Base-by-base conservation (phyloP, 2,329 filamentous ascomycete genomes). In the Diaporthe vaccinii region DNA sequence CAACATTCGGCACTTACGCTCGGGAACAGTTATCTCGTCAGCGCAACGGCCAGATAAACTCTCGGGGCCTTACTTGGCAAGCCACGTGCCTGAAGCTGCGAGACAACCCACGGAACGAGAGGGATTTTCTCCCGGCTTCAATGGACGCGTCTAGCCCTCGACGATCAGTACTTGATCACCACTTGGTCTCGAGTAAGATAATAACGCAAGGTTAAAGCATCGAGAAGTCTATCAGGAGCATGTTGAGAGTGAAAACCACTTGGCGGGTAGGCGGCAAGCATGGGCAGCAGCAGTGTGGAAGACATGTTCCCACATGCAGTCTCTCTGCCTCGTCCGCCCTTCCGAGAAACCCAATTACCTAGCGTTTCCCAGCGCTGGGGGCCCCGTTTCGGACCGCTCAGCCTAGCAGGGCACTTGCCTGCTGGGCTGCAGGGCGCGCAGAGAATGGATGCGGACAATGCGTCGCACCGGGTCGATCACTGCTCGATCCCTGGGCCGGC, bases 341-440 rank as follows among this genome's bases (percentile, higher is more conserved):
- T 69, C 65, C 65, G 49, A 51, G 20, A 53, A 69, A 69, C 65
- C 65, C 65, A 69, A 69, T 69, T 55, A 25, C 25, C 31, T 68
- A 68, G 65, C 46, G 65, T 34, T 31, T 69, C 65, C 65, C 65
- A 69, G 65, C 65, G 46, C 65, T 69, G 65, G 65, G 65, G 65
- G 49, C 46, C 65, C 46, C 65, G 65, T 69, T 69, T 69, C 65
- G 65, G 65, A 69, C 65, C 65, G 65, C 65, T 55, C 65, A 31
- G 65, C 65, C 65, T 69, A 69, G 65, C 65, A 69, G 49, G 65
- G 65, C 65, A 55, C 49, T 55, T 69, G 65, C 65, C 65, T 69
- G 65, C 49, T 41, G 17, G 49, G 34, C 65, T 69, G 65, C 65
- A 69, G 46, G 65, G 65, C 49, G 22, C 34, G 49, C 65, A 69